phyloP scores from a whole-genome alignment of 345 rosid genomes.

The Aquilaria malaccensis region DNA sequence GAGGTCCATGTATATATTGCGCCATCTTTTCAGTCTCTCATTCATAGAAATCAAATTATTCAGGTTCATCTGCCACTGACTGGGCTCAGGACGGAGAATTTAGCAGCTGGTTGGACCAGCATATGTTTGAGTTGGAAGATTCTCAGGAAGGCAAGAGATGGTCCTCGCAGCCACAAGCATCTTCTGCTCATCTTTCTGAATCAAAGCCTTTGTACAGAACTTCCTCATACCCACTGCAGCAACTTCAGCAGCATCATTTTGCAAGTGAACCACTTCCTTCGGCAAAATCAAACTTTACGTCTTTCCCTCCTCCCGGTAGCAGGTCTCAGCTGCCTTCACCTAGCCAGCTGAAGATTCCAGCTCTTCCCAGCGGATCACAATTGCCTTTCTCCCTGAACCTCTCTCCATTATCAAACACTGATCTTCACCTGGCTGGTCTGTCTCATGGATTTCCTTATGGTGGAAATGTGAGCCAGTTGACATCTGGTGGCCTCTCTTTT shows the following conservation, averaged over 20 bases:
- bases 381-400: slow-evolving; percentile 45
- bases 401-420: slow-evolving; percentile 55
- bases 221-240: slow-evolving; percentile 83
- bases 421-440: slow-evolving; percentile 48
- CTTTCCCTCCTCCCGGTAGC: slow-evolving; percentile 80
- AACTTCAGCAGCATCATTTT: slow-evolving; percentile 54
- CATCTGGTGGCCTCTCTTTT: slow-evolving; percentile 63
- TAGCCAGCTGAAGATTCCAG: slow-evolving; percentile 42
- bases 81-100: slow-evolving; percentile 86
- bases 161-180: slow-evolving; percentile 69
- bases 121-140: slow-evolving; percentile 46
- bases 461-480: slow-evolving; percentile 53
- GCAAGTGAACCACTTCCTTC: slow-evolving; percentile 56
- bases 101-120: slow-evolving; percentile 64
- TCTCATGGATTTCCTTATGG: slow-evolving; percentile 58
- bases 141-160: slow-evolving; percentile 64
- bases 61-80: slow-evolving; percentile 90
- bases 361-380: slow-evolving; percentile 47
- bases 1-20: too few relatives aligned
- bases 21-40: not conserved
- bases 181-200: slow-evolving; percentile 38
- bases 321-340: slow-evolving; percentile 55
- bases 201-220: slow-evolving; percentile 72
- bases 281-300: slow-evolving; percentile 66
- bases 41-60: slow-evolving; percentile 6